phyloP scores from a whole-genome alignment of 805 yeast species.

The Debaryomyces tyrocola region DNA sequence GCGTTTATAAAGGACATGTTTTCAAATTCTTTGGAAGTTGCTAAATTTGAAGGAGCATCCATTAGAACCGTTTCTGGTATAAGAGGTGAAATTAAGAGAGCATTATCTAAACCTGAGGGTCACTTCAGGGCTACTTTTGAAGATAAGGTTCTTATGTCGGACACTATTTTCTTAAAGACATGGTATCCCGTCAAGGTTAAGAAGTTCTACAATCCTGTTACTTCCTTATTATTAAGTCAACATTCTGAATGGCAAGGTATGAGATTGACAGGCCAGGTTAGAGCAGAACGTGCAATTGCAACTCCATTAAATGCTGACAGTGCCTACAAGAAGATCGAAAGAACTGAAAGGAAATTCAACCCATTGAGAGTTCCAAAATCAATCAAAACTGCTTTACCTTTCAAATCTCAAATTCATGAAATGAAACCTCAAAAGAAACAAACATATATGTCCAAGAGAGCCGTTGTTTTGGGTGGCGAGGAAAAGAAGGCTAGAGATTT shows the following conservation, averaged over 20 bases:
- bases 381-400: constrained; percentile 78
- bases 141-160: constrained; percentile 89
- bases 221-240: constrained; percentile 75
- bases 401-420: constrained; percentile 83
- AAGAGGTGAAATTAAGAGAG: constrained; percentile 95
- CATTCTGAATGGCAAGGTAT: constrained; percentile 94
- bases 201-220: constrained; percentile 92
- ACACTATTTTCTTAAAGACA: constrained; percentile 84
- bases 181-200: constrained; percentile 96
- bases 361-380: constrained; percentile 83
- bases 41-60: constrained; percentile 96
- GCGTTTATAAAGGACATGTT: constrained; percentile 98
- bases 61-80: constrained; percentile 96
- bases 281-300: constrained; percentile 68
- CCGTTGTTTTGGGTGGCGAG: constrained; percentile 88
- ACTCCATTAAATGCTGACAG: constrained; percentile 59
- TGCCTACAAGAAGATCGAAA: constrained; percentile 69
- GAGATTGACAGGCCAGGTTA: constrained; percentile 91
- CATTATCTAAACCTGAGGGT: constrained; percentile 92
- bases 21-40: constrained; percentile 86
- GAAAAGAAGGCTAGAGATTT: constrained; percentile 91
- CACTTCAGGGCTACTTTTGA: constrained; percentile 95
- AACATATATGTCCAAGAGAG: constrained; percentile 84
- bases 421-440: constrained; percentile 86
- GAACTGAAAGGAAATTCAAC: constrained; percentile 82